Evolutionary conservation across 176 grass and related monocot species (phyloP), one percentile per base, ranked within the genome.

Genomic region (Oryza nivara): DNA sequence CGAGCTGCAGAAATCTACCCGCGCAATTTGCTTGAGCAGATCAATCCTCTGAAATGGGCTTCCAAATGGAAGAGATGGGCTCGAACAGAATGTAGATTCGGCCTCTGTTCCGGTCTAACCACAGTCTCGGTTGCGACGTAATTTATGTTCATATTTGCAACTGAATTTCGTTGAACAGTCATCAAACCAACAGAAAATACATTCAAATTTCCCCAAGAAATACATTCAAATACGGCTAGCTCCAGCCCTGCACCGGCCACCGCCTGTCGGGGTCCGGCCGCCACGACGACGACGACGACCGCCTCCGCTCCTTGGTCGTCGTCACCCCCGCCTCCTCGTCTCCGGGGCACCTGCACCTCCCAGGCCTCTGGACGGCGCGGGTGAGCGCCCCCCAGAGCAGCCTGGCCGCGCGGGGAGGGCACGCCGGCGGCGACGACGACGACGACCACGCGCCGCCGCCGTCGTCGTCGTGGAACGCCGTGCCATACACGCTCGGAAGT

Each of bases 201-300:
- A 72, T 23, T 25, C 70, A 72, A 72, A 72, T 72, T n/a, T 25
- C 9, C 2, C 5, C 36, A 45, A 23, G 40, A 72, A 72, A 32
- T 32, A 0, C 30, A 32, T 32, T 32, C 30, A 32, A 32, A 32
- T 32, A 32, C 32, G 43, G 58, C 58, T 78, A 82, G 67, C 79
- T 71, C 48, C 67, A 82, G 0, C 48, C 67, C 48, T 82, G 49
- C 67, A 60, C 79, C 34, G 67, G 20, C 48, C 47, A 56, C 20
- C 32, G 67, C 6, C 36, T 52, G 12, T 70, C 32, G 0, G 47
- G 67, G 47, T 81, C 79, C 20, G 47, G 65, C 67, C 34, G 2
- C 67, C 67, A 60, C 14, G 49, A 71, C 5, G 49, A 71, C 5
- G 49, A 71, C 5, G 9, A 72, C 13, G 40, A 41, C 7, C 8